Evolutionary conservation across 1,139 yeast genomes (phyloP), one percentile per base, ranked within the genome.

Genomic region (Candida dubliniensis): DNA sequence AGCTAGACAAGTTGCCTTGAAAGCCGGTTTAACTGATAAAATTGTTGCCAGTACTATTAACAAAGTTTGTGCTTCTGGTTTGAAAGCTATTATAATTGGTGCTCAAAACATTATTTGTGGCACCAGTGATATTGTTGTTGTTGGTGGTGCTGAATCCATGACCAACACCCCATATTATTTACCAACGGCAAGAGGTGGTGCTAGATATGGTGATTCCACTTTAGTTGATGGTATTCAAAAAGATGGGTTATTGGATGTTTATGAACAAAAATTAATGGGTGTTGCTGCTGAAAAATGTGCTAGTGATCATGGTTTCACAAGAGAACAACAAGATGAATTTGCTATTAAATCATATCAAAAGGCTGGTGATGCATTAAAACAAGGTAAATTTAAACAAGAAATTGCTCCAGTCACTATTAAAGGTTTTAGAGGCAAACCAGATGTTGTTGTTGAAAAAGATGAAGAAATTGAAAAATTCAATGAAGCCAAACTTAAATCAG

Each of bases 91-190:
- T 58, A 89, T 91, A 58, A 70, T 86, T 52, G 98, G 90, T 51
- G 93, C 97, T 39, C 98, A 91, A 71, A 72, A 93, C 49, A 91
- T 93, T 59, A 69, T 87, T 61, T 80, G 95, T 55, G 97, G 97
- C 44, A 77, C 81, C 53, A 96, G 96, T 44, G 97, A 90, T 60
- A 83, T 93, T 54, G 95, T 91, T 38, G 87, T 93, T 56, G 95
- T 93, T 42, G 99, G 98, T 57, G 99, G 99, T 61, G 95, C 96
- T 52, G 99, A 93, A 72, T 86, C 96, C 49, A 93, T 93, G 99
- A 77, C 96, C 52, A 93, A 93, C 64, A 82, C 91, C 36, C 99
- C 99, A 47, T 93, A 93, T 77, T 93, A 93, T 67, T 63, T 89
- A 47, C 96, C 96, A 48, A 63, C 81, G 47, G 91, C 91, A 38